Evolutionary conservation across 192 early-diverging fungal genomes (phyloP), one percentile per base, ranked within the genome.

Genomic region (Diversispora eburnea): DNA sequence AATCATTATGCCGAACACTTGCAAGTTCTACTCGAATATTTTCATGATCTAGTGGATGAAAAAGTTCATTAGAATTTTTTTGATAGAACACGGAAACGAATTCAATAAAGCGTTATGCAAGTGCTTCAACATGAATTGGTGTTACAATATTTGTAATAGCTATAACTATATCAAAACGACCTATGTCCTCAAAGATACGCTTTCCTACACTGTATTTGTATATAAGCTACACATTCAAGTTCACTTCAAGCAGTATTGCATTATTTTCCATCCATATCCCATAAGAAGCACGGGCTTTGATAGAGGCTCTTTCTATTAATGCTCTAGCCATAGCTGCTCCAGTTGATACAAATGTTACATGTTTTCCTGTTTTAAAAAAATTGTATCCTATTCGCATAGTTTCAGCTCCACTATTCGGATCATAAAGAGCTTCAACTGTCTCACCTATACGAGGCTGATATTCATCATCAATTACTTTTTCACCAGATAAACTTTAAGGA

Each of bases 371-470:
- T 70, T 15, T n/a, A n/a, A 70, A 70, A 70, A 41, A 10, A 2
- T 70, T 39, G 56, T 17, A 70, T 45, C 39, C 54, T 56, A 70
- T 70, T 70, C 39, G 20, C 15, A 70, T 70, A 56, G 54, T 39
- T 70, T 70, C 39, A 56, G 54, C 39, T 70, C 41, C 39, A 70
- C 52, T 70, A 70, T 70, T 70, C n/a, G 68, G 17, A 56, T 70
- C 41, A 70, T 56, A 56, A 70, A 70, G 52, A 55, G 42, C 0
- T 57, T 70, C 15, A 55, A 70, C 41, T n/a, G 25, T 70, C 68
- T 70, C 15, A 70, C n/a, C 25, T 57, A 55, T 17, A 70, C 15
- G 41, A 41, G 68, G 55, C 55, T 70, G 55, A 57, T 56, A 70
- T 12, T 57, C 52, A 52, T 68, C 52, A 68, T 54, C 22, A 20